These are phyloP conservation scores for Garcia nutans DNA, from an alignment of 345 rosid genomes.

Conservation along the genomic window DNA sequence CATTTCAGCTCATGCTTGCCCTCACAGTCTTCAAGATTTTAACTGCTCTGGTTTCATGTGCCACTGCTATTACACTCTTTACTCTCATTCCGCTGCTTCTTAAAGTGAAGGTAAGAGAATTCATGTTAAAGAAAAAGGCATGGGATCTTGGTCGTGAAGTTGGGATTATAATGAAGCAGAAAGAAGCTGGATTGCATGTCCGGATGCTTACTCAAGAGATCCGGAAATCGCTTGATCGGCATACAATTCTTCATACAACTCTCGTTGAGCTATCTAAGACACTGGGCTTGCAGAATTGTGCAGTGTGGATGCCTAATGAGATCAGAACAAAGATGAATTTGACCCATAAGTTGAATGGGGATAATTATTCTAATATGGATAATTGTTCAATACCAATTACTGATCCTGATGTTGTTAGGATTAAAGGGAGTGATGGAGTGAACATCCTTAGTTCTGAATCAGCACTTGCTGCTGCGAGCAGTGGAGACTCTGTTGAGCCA, in stretches of 20 bases:
- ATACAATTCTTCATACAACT: constrained; percentile 77
- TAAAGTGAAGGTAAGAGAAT: constrained; percentile 88
- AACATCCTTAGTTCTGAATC: constrained; percentile 58
- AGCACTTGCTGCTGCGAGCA: constrained; percentile 58
- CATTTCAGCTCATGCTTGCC: constrained; percentile 83
- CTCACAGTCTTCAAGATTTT: constrained; percentile 87
- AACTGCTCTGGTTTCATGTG: constrained; percentile 94
- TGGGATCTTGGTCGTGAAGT: constrained; percentile 93
- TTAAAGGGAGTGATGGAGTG: constrained; percentile 61
- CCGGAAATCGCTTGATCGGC: constrained; percentile 84
- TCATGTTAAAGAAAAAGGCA: constrained; percentile 88
- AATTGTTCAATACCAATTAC: constrained; percentile 47
- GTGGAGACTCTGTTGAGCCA: constrained; percentile 48
- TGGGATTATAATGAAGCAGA: constrained; percentile 81
- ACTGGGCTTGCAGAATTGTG: constrained; percentile 77
- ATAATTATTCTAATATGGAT: constrained; percentile 36
- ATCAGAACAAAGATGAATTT: constrained; percentile 59
- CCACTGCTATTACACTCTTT: constrained; percentile 87
- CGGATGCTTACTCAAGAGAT: constrained; percentile 98
- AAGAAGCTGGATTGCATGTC: constrained; percentile 76
- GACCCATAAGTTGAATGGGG: constrained; percentile 63
- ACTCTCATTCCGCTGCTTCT: constrained; percentile 88
- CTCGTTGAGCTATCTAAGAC: constrained; percentile 93
- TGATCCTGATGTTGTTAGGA: constrained; percentile 65
- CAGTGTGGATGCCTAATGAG: constrained; percentile 92